Evolutionary conservation across 2,329 filamentous ascomycete species (phyloP).

Genomic region (Colletotrichum liaoningense): DNA sequence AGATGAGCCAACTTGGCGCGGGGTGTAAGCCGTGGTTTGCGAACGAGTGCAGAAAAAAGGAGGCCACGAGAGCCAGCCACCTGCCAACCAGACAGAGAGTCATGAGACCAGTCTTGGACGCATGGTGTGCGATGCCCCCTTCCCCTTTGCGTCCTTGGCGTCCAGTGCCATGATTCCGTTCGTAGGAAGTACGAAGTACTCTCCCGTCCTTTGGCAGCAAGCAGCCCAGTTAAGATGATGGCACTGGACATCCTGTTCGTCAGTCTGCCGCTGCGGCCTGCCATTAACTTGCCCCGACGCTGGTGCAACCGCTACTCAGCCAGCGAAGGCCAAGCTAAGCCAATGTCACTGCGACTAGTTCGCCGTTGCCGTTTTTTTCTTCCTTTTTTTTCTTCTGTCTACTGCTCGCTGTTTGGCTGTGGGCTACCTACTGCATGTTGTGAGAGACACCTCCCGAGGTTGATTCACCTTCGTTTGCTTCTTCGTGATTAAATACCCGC

Average conservation of each 20-base stretch:
- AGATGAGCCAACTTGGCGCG: slow-evolving; percentile 12
- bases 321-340: slow-evolving; percentile 7
- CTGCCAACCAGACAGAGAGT: slow-evolving; percentile 25
- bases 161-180: neutral
- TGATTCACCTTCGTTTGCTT: slow-evolving; percentile 2
- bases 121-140: slow-evolving; percentile 20
- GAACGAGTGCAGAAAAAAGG: neutral
- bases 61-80: slow-evolving; percentile 33
- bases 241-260: neutral
- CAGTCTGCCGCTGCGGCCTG: neutral
- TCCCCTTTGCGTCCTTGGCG: slow-evolving; percentile 13
- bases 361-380: neutral
- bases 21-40: slow-evolving; percentile 9
- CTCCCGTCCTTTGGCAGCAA: neutral
- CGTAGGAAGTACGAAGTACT: neutral
- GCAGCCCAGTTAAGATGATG: neutral
- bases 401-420: neutral
- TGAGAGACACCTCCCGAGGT: slow-evolving; percentile 1
- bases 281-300: neutral
- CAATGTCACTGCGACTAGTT: slow-evolving; percentile 10
- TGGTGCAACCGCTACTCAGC: slow-evolving; percentile 14
- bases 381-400: neutral
- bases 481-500: slow-evolving; percentile 26
- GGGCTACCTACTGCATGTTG: slow-evolving; percentile 23
- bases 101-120: slow-evolving; percentile 31